Conservation (phyloP, 495 filamentous ascomycete species). For the Bacidia gigantensis region DNA sequence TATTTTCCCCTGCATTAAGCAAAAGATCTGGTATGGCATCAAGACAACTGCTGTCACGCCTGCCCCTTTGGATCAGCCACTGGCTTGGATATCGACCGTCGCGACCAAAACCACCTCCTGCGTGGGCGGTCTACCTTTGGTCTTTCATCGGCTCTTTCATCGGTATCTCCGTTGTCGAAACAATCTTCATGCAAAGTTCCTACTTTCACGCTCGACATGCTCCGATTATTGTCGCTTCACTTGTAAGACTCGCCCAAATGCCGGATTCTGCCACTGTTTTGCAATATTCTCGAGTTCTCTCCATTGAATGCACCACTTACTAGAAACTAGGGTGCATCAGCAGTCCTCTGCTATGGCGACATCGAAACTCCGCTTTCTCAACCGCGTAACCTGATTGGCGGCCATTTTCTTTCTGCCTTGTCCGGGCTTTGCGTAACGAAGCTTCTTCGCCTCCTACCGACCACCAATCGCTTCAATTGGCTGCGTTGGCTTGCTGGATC, state of each 20-base stretch:
- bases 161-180: conserved; percentile 34
- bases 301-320: background rate
- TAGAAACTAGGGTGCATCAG: conserved; percentile 49
- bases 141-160: background rate
- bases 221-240: conserved; percentile 10
- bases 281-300: background rate
- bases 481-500: conserved; percentile 59
- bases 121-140: background rate
- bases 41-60: background rate
- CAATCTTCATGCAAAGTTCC: conserved; percentile 21
- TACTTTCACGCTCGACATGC: conserved; percentile 5
- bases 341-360: conserved; percentile 55
- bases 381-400: conserved; percentile 60
- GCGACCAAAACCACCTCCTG: background rate
- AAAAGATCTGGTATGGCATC: too few relatives aligned
- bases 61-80: background rate
- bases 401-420: conserved; percentile 56
- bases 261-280: too few relatives aligned
- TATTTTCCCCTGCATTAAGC: too few relatives aligned
- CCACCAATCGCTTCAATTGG: conserved; percentile 28
- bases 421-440: conserved; percentile 59
- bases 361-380: conserved; percentile 72
- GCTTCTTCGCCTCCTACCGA: conserved; percentile 47
- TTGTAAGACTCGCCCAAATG: conserved; percentile 2
- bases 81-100: background rate